Percentiles rank a stretch among this genome's conserved stretches.
phyloP scores from a whole-genome alignment of 495 filamentous ascomycete species.

The Hypoxylon cercidicola region DNA sequence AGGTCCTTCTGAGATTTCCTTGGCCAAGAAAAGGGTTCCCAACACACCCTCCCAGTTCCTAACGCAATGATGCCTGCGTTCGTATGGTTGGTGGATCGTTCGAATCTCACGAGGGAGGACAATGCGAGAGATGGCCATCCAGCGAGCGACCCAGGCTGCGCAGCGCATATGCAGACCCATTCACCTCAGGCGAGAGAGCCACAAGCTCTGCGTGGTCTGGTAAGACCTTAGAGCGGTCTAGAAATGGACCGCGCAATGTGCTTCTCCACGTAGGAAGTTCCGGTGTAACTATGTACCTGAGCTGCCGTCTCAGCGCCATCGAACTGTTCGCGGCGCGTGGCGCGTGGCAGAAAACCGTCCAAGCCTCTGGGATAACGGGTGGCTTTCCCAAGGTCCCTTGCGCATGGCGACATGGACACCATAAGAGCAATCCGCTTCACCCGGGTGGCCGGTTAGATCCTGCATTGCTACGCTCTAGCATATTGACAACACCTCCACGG shows the following conservation, averaged over 20 bases:
- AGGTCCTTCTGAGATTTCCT: background rate
- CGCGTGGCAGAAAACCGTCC: conserved; percentile 13
- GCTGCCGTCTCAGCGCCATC: conserved; percentile 6
- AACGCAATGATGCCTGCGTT: conserved; percentile 5
- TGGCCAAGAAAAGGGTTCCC: background rate
- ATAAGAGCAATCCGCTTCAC: conserved; percentile 6
- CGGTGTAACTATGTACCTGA: conserved; percentile 1
- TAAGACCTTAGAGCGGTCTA: conserved; percentile 26
- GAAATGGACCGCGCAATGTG: conserved; percentile 14
- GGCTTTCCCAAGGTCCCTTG: conserved; percentile 13
- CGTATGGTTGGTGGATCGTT: background rate
- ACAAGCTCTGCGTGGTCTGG: conserved; percentile 1
- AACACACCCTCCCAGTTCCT: conserved; percentile 1
- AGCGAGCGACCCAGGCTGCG: conserved; percentile 4
- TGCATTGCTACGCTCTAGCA: conserved; percentile 30
- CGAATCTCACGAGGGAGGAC: conserved; percentile 15
- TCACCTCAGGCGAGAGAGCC: conserved; percentile 17
- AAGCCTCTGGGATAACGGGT: conserved; percentile 1
- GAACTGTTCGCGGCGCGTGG: conserved; percentile 3
- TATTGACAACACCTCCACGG: background rate
- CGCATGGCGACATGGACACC: conserved; percentile 15
- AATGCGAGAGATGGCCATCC: conserved; percentile 20
- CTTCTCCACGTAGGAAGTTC: background rate
- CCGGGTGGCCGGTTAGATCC: conserved; percentile 10
- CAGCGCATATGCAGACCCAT: conserved; percentile 14